These are phyloP conservation scores for Rosa rugosa DNA, from an alignment of 306 rosid species.

Conservation along the genomic window DNA sequence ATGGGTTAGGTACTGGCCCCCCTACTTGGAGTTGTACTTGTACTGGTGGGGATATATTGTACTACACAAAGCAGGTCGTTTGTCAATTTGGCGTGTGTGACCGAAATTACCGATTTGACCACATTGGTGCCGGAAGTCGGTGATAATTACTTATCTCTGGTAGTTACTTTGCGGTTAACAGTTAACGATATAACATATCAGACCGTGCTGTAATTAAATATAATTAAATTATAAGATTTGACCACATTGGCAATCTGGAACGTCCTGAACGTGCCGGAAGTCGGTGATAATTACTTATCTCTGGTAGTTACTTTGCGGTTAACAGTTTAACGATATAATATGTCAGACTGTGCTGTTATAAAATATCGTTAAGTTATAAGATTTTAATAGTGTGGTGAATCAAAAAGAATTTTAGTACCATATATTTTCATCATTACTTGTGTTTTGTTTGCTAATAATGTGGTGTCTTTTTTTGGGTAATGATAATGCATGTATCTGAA, in stretches of 20 bases:
- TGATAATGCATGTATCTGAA: background rate
- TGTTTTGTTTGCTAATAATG: background rate
- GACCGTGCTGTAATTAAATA: too few species aligned
- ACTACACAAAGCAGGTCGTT: slow-evolving; percentile 7
- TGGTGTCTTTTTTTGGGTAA: background rate
- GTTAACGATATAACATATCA: too few species aligned
- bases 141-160: too few species aligned
- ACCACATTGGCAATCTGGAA: too few species aligned
- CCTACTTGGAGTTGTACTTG: slow-evolving; percentile 16
- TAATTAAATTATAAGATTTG: too few species aligned
- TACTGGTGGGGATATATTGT: background rate
- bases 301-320: too few species aligned
- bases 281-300: too few species aligned
- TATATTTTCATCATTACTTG: background rate
- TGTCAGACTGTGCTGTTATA: background rate
- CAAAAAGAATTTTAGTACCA: too few species aligned
- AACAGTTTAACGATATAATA: background rate
- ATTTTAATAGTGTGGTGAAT: too few species aligned
- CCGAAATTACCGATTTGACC: background rate
- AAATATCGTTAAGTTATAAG: background rate
- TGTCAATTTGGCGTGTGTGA: background rate
- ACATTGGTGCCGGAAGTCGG: background rate
- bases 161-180: too few species aligned
- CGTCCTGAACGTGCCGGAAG: too few species aligned
- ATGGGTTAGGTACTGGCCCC: background rate